phyloP scores from a whole-genome alignment of 1,284 basidiomycete species.

The Papiliotrema nemorosa region DNA sequence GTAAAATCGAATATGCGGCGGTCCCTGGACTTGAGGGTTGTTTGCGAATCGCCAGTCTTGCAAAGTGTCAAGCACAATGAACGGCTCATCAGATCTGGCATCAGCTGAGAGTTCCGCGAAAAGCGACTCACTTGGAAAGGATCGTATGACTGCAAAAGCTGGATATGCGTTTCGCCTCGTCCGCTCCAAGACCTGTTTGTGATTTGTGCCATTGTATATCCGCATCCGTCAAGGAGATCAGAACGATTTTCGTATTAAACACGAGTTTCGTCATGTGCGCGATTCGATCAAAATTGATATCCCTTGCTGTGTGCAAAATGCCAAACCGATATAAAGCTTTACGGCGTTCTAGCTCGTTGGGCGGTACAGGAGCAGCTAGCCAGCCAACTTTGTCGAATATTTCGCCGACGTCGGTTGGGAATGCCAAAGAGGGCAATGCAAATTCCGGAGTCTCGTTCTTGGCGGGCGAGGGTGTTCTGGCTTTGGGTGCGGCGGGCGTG shows the following conservation, averaged over 20 bases:
- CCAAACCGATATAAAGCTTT: slow-evolving; percentile 78
- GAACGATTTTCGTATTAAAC: slow-evolving; percentile 81
- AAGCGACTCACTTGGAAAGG: slow-evolving; percentile 63
- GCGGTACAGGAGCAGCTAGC: slow-evolving; percentile 72
- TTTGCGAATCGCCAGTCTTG: slow-evolving; percentile 78
- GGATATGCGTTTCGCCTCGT: slow-evolving; percentile 59
- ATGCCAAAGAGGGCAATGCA: slow-evolving; percentile 14
- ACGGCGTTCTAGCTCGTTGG: slow-evolving; percentile 71
- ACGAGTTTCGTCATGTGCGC: slow-evolving; percentile 82
- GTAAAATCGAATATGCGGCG: slow-evolving; percentile 77
- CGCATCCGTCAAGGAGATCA: slow-evolving; percentile 76
- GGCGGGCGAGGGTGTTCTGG: neutral
- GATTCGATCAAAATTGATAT: slow-evolving; percentile 91
- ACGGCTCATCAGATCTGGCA: slow-evolving; percentile 75
- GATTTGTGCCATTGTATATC: slow-evolving; percentile 84
- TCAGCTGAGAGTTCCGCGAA: neutral
- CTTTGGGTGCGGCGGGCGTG: slow-evolving; percentile 5
- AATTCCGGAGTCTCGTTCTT: neutral
- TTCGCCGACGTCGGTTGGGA: slow-evolving; percentile 51
- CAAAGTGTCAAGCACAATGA: slow-evolving; percentile 73
- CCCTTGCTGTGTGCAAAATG: slow-evolving; percentile 76
- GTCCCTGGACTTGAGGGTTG: slow-evolving; percentile 69
- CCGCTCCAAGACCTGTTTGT: slow-evolving; percentile 63
- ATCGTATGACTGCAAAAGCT: slow-evolving; percentile 83
- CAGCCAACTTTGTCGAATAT: slow-evolving; percentile 62